Base-by-base conservation (phyloP, 805 yeast genomes). In the Candida glaebosa region DNA sequence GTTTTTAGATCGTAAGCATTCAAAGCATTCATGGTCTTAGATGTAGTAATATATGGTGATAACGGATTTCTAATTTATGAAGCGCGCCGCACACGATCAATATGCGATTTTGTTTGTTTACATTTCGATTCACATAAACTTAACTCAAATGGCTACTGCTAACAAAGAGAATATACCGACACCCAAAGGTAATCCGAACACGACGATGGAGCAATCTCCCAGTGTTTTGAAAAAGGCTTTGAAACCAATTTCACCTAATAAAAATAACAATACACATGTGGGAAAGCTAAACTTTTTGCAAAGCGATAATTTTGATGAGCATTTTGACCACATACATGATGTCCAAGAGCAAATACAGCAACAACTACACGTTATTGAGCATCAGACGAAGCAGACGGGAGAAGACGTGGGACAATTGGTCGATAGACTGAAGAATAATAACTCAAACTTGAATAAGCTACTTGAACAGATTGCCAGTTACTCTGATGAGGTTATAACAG, bases 1-100 rank as follows among this genome's bases (percentile, higher is more conserved):
- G 84, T 0, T 56, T 79, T 19, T 79, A 53, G 44, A 10, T 48
- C 58, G 40, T n/a, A n/a, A n/a, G n/a, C n/a, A n/a, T n/a, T n/a
- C n/a, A n/a, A n/a, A n/a, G n/a, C n/a, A n/a, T n/a, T n/a, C n/a
- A n/a, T n/a, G n/a, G n/a, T n/a, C n/a, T n/a, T n/a, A n/a, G n/a
- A n/a, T n/a, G n/a, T n/a, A n/a, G n/a, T n/a, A n/a, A n/a, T n/a
- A n/a, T n/a, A n/a, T n/a, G n/a, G n/a, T n/a, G n/a, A n/a, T n/a
- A n/a, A 24, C 8, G 12, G 12, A 8, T 8, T 8, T 24, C 28
- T 12, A 24, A 24, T 8, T 8, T 24, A 8, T 24, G 28, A 24
- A 24, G 8, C 8, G 28, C 28, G 28, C 15, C 15, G 33, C 15
- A 14, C 33, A 30, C 25, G 31, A 28, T 28, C 31, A 28, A n/a